Conservation (phyloP, 164 flowering plant species). For the Kalanchoe fedtschenkoi region DNA sequence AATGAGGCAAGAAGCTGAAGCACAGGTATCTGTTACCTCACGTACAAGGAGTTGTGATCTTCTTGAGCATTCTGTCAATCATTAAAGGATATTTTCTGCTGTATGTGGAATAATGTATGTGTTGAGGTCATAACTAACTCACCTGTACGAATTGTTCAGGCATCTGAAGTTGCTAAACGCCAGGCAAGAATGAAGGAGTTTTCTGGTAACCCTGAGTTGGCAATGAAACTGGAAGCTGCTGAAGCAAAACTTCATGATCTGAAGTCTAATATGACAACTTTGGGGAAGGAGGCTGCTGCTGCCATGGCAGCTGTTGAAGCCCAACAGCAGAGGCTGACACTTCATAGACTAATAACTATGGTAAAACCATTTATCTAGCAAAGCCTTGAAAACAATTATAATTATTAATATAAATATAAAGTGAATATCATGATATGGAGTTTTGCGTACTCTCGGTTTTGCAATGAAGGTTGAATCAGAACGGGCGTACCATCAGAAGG, state of each 20-base stretch:
- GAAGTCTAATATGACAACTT: conserved; percentile 56
- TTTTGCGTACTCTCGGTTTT: conserved; percentile 4
- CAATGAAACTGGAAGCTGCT: conserved; percentile 64
- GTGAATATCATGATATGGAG: not conserved
- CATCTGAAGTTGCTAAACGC: conserved; percentile 80
- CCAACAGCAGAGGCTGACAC: conserved; percentile 88
- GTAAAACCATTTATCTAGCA: conserved; percentile 19
- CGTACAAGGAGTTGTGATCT: not conserved
- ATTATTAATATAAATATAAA: not conserved
- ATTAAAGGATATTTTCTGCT: not conserved
- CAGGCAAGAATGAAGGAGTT: conserved; percentile 67
- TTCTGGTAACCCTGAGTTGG: conserved; percentile 33
- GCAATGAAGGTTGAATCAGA: conserved; percentile 77
- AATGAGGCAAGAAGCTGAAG: conserved; percentile 62
- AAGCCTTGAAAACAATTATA: not conserved
- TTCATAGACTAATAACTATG: conserved; percentile 80
- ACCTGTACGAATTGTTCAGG: conserved; percentile 34
- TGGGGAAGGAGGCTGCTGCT: conserved; percentile 90
- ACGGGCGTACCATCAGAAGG: conserved; percentile 63
- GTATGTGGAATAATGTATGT: not conserved
- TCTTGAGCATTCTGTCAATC: not conserved
- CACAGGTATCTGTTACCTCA: conserved; percentile 30
- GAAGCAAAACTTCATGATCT: conserved; percentile 82
- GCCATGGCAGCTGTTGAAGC: conserved; percentile 96
- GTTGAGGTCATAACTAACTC: not conserved